Evolutionary conservation across 345 rosid species (phyloP).

Genomic region (Hibiscus tridactylites): DNA sequence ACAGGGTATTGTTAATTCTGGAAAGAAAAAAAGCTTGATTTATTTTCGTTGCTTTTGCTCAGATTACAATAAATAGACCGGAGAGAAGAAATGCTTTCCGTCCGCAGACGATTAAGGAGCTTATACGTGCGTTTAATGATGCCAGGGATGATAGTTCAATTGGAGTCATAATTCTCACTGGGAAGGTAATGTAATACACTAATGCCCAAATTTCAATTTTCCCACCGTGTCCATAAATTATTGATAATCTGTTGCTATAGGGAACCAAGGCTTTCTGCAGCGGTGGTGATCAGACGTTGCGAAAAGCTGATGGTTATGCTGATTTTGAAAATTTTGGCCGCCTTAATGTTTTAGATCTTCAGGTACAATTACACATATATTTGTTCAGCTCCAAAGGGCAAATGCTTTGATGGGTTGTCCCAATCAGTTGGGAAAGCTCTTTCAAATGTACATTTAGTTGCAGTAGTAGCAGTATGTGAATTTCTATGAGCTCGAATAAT

Average conservation of each 20-base stretch:
- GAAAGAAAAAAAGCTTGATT: neutral
- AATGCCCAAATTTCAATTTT: neutral
- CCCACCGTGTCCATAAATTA: no score
- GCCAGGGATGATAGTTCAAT: conserved; percentile 73
- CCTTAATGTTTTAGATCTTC: conserved; percentile 82
- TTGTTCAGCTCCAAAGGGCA: neutral
- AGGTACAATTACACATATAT: conserved; percentile 27
- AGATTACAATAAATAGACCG: conserved; percentile 83
- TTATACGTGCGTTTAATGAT: conserved; percentile 66
- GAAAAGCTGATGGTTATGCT: conserved; percentile 71
- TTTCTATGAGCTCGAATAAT: neutral
- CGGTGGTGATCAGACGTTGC: conserved; percentile 83
- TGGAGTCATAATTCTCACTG: conserved; percentile 83
- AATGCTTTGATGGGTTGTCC: neutral
- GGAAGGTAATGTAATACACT: conserved; percentile 42
- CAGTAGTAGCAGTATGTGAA: neutral
- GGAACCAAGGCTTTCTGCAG: conserved; percentile 91
- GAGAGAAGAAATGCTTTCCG: conserved; percentile 77
- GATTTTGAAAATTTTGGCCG: conserved; percentile 58
- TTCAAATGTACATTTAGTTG: no score
- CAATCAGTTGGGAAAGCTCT: neutral
- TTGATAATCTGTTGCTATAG: conserved; percentile 27
- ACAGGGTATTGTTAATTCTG: neutral
- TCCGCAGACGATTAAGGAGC: conserved; percentile 71
- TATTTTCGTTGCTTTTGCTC: neutral